phyloP scores from a whole-genome alignment of 805 yeast genomes.

The Blastobotrys parvus region DNA sequence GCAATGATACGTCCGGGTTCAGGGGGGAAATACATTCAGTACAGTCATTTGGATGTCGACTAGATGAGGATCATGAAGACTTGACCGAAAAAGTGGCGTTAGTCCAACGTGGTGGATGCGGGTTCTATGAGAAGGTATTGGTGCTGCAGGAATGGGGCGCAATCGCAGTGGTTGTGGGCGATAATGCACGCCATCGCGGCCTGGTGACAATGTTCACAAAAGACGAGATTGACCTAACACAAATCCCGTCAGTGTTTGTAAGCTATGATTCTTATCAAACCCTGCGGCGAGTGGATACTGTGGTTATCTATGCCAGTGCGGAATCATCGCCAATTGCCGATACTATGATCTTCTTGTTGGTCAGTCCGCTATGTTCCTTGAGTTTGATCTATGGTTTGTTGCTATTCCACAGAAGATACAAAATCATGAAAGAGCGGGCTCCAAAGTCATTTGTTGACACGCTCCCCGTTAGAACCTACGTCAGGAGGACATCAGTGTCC shows the following conservation, averaged over 20 bases:
- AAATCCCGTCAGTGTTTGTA: constrained; percentile 46
- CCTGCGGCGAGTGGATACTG: constrained; percentile 16
- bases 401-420: constrained; percentile 28
- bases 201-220: constrained; percentile 49
- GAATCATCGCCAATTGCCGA: constrained; percentile 29
- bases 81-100: constrained; percentile 28
- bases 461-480: constrained; percentile 32
- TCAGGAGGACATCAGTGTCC: neutral
- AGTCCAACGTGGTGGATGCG: constrained; percentile 44
- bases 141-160: constrained; percentile 41
- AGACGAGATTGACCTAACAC: constrained; percentile 35
- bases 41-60: constrained; percentile 19
- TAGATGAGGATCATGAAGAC: constrained; percentile 15
- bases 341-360: constrained; percentile 30
- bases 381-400: constrained; percentile 29
- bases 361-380: constrained; percentile 34
- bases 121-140: constrained; percentile 44
- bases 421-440: constrained; percentile 29
- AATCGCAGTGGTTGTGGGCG: constrained; percentile 47
- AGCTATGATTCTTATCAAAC: constrained; percentile 35
- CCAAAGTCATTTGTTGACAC: constrained; percentile 30
- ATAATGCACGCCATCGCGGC: constrained; percentile 39
- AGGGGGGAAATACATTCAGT: constrained; percentile 20
- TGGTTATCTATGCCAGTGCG: constrained; percentile 15
- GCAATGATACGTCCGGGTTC: constrained; percentile 13